These are phyloP conservation scores for Didymella sp. DNA, from an alignment of 2,329 filamentous ascomycete species.

Conservation along the genomic window DNA sequence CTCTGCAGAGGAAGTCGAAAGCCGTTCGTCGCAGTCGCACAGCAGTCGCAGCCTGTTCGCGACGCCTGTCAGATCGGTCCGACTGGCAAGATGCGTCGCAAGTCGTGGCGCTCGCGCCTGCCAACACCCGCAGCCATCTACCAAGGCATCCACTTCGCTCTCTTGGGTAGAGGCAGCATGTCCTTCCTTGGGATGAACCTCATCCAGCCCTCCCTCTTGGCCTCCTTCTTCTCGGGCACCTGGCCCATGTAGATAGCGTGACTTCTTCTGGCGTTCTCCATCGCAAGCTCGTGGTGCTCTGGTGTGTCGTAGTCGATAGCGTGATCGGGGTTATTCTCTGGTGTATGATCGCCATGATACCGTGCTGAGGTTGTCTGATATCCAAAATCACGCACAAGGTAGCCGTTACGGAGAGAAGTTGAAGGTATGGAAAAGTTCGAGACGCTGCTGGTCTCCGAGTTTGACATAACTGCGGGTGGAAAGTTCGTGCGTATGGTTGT, in stretches of 20 bases:
- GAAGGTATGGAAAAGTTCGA: conserved; percentile 15
- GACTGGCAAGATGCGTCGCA: conserved; percentile 2
- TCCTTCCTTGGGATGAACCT: conserved; percentile 26
- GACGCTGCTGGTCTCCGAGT: conserved; percentile 15
- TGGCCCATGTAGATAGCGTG: conserved; percentile 34
- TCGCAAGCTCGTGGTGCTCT: conserved; percentile 29
- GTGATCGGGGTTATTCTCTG: conserved; percentile 38
- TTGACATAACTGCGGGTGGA: conserved; percentile 2
- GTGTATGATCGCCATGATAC: conserved; percentile 37
- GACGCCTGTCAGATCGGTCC: neutral
- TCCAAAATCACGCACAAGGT: conserved; percentile 34
- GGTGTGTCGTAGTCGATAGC: conserved; percentile 33
- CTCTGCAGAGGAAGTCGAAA: neutral
- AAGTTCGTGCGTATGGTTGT: neutral
- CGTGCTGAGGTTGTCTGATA: conserved; percentile 32
- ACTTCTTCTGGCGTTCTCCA: conserved; percentile 34
- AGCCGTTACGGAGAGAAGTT: conserved; percentile 9
- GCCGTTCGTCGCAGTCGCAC: neutral
- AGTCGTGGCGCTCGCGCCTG: neutral
- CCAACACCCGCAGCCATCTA: neutral
- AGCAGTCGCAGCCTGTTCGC: neutral
- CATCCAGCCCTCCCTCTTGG: conserved; percentile 29
- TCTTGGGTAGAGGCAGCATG: conserved; percentile 16
- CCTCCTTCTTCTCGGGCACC: conserved; percentile 22
- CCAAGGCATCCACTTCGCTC: conserved; percentile 18